phyloP scores from a whole-genome alignment of 208 protist species.

The Phytomonas francai region DNA sequence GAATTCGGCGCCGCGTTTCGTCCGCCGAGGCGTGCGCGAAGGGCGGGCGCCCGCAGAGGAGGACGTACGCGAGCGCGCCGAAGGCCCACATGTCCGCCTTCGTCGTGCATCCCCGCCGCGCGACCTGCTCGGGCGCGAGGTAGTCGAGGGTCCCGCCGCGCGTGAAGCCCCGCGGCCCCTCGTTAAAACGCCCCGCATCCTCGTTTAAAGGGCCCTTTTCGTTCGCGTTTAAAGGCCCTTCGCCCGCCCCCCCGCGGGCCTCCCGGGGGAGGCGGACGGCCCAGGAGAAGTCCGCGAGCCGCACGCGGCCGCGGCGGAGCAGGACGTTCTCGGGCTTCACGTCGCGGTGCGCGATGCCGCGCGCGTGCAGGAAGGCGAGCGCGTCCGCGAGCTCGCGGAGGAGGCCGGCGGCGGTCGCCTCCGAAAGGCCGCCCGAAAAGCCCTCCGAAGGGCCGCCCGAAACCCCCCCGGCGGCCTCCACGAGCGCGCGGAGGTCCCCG shows the following conservation, averaged over 20 bases:
- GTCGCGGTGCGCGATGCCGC: conserved; percentile 71
- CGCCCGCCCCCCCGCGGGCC: neutral
- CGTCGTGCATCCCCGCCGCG: conserved; percentile 24
- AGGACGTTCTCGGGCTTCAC: conserved; percentile 76
- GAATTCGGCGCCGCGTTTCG: conserved; percentile 33
- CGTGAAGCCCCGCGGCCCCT: conserved; percentile 1
- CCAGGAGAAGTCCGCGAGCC: conserved; percentile 97
- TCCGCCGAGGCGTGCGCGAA: conserved; percentile 31
- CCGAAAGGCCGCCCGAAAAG: conserved; percentile 13
- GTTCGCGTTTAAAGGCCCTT: neutral
- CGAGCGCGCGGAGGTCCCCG: conserved; percentile 90
- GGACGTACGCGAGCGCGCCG: conserved; percentile 50
- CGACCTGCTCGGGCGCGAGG: conserved; percentile 93
- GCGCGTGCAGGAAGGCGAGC: conserved; percentile 41
- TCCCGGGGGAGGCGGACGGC: conserved; percentile 16
- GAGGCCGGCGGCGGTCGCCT: conserved; percentile 21
- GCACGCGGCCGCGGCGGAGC: conserved; percentile 46
- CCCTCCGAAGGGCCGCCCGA: conserved; percentile 7
- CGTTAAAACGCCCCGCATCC: neutral
- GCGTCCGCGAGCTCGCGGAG: conserved; percentile 28
- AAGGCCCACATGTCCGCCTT: conserved; percentile 73
- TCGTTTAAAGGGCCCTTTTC: conserved; percentile 3
- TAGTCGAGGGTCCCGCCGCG: conserved; percentile 94
- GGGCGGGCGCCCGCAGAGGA: conserved; percentile 41
- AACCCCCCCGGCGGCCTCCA: conserved; percentile 14